These are phyloP conservation scores for Hysterium pulicare DNA, from an alignment of 2,329 filamentous ascomycete species.

Conservation along the genomic window DNA sequence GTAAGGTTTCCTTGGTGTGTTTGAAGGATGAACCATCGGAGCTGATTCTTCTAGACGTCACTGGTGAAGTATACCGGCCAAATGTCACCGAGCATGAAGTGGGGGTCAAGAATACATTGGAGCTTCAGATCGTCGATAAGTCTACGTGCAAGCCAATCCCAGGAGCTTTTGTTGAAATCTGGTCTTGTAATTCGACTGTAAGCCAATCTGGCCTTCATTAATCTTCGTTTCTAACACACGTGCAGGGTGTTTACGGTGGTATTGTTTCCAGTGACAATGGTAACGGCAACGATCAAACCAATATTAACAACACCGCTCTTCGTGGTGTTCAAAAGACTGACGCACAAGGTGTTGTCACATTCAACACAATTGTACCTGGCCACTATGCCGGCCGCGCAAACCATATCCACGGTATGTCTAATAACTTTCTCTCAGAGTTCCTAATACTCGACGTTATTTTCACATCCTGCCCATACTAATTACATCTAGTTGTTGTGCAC, in stretches of 20 bases:
- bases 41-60: too few species aligned
- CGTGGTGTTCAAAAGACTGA: conserved; percentile 49
- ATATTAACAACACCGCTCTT: conserved; percentile 40
- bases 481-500: conserved; percentile 30
- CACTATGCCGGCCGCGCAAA: conserved; percentile 34
- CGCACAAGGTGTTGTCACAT: conserved; percentile 47
- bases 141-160: conserved; percentile 52
- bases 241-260: conserved; percentile 41
- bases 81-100: conserved; percentile 48
- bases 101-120: conserved; percentile 50
- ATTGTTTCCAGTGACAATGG: conserved; percentile 44
- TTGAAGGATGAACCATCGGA: too few species aligned
- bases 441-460: neutral
- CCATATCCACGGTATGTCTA: conserved; percentile 30
- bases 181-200: conserved; percentile 43
- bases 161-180: conserved; percentile 52
- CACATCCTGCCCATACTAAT: conserved; percentile 1
- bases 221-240: conserved; percentile 18
- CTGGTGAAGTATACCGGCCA: conserved; percentile 50
- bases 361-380: conserved; percentile 49
- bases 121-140: conserved; percentile 55
- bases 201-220: neutral
- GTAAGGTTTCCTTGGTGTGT: too few species aligned
- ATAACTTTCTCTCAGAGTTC: neutral
- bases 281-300: conserved; percentile 30